Evolutionary conservation across 805 yeast species (phyloP), one percentile per base, ranked within the genome.

Genomic region (Schizosaccharomyces japonicus): DNA sequence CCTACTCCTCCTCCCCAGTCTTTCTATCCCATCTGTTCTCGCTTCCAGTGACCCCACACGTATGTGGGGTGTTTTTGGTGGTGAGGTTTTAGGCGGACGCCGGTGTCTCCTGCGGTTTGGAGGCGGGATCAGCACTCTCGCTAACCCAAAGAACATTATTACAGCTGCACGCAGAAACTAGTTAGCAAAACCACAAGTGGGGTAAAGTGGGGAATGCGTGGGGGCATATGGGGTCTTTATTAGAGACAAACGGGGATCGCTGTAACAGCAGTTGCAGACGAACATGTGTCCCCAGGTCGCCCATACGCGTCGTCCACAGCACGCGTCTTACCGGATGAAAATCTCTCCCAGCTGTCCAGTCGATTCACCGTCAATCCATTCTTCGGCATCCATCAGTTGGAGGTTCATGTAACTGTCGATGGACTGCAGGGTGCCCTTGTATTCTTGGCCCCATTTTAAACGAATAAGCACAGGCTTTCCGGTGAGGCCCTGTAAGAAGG

Each of bases 341-440:
- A 87, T 66, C 54, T 85, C 94, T 21, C 82, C 84, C 6, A 80
- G 68, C 5, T 62, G 60, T 4, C 76, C 72, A 45, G 71, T 70
- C 26, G 65, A 61, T 45, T 63, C 66, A 33, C 71, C 69, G 50
- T 66, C 65, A 2, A 70, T 63, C 31, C 67, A 62, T 58, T 75
- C 77, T 48, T 66, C 70, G 1, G 77, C 73, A 27, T 76, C 71
- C 31, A 72, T 77, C 36, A 85, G 62, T 57, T 80, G 84, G 30
- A 90, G 53, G 56, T 90, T 90, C 87, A 90, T 87, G 63, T 90
- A 90, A 55, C 81, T 80, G 59, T 90, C 98, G 23, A 81, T 78
- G 1, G 94, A 75, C 3, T 76, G 62, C 40, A 90, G 68, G 19
- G 61, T 70, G 1, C 98, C 98, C 50, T 66, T 71, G 61, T 90